Evolutionary conservation across 2,329 filamentous ascomycete species (phyloP).

Genomic region (Venturia pyrina): DNA sequence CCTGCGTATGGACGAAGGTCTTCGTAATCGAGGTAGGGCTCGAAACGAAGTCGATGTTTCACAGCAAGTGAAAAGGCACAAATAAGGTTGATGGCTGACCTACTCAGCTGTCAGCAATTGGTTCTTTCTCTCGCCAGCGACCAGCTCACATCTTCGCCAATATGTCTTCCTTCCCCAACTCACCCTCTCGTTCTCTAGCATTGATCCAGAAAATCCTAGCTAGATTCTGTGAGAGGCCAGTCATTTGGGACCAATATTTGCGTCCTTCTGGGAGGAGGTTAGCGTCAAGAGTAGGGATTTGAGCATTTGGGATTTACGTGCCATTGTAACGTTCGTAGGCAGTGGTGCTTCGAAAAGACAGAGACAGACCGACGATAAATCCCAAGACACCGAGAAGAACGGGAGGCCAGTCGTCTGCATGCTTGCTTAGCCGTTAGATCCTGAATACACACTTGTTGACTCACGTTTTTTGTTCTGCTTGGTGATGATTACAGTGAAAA

Average conservation of each 20-base stretch:
- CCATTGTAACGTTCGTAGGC: constrained; percentile 56
- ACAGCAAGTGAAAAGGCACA: constrained; percentile 67
- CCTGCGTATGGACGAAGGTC: constrained; percentile 61
- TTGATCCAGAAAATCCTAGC: constrained; percentile 77
- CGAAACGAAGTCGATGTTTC: constrained; percentile 76
- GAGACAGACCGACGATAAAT: constrained; percentile 71
- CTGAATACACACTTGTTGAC: neutral
- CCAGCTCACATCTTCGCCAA: constrained; percentile 51
- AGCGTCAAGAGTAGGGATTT: no score
- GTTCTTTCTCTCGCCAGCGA: no score
- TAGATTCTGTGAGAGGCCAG: constrained; percentile 46
- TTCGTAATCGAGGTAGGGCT: constrained; percentile 67
- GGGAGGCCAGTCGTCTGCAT: constrained; percentile 23
- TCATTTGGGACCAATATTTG: constrained; percentile 53
- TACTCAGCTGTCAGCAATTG: constrained; percentile 17
- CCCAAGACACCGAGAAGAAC: constrained; percentile 66
- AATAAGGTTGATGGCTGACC: constrained; percentile 64
- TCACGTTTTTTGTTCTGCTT: constrained; percentile 13
- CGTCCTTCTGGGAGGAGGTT: constrained; percentile 37
- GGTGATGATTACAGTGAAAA: constrained; percentile 41
- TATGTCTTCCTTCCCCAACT: constrained; percentile 53
- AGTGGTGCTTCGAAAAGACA: constrained; percentile 67
- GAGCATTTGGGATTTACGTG: neutral
- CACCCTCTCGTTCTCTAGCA: constrained; percentile 47
- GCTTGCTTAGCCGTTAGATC: neutral